Evolutionary conservation across 2,329 filamentous ascomycete genomes (phyloP).

Genomic region (Arthrobotrys conoides): DNA sequence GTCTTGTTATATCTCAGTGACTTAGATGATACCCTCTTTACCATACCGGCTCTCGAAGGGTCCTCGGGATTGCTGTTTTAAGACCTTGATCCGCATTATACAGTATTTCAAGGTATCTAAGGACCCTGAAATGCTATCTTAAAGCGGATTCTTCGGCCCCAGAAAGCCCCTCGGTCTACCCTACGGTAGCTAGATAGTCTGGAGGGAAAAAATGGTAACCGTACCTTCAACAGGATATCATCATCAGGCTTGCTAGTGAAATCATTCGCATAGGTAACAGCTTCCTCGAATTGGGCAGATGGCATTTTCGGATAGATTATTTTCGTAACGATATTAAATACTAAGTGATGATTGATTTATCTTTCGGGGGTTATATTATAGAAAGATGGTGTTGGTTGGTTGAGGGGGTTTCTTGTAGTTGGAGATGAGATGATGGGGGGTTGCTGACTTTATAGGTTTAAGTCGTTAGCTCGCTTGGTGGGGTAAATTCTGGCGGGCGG

Average conservation of each 20-base stretch:
- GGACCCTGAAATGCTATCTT: too few species aligned
- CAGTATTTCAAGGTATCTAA: too few species aligned
- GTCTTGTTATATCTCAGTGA: too few species aligned
- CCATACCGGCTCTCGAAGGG: too few species aligned
- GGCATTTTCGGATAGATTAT: constrained; percentile 23
- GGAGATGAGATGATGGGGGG: constrained; percentile 6
- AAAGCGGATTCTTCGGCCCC: too few species aligned
- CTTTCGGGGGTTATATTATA: neutral
- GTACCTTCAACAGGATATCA: constrained; percentile 48
- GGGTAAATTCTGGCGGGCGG: constrained; percentile 18
- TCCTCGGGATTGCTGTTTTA: too few species aligned
- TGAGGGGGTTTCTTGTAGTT: neutral
- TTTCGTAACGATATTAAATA: constrained; percentile 6
- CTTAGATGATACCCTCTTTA: too few species aligned
- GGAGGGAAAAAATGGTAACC: neutral
- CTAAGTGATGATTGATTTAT: neutral
- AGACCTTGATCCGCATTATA: too few species aligned
- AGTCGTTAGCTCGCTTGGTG: neutral
- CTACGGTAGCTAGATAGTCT: too few species aligned
- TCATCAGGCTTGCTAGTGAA: constrained; percentile 47
- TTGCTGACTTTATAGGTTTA: neutral
- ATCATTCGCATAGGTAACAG: constrained; percentile 27
- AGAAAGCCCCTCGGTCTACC: too few species aligned
- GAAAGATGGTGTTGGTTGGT: neutral
- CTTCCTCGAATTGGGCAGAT: constrained; percentile 48